Base-by-base conservation (phyloP, 129 eudicot genomes). In the Kitagawia praeruptora region DNA sequence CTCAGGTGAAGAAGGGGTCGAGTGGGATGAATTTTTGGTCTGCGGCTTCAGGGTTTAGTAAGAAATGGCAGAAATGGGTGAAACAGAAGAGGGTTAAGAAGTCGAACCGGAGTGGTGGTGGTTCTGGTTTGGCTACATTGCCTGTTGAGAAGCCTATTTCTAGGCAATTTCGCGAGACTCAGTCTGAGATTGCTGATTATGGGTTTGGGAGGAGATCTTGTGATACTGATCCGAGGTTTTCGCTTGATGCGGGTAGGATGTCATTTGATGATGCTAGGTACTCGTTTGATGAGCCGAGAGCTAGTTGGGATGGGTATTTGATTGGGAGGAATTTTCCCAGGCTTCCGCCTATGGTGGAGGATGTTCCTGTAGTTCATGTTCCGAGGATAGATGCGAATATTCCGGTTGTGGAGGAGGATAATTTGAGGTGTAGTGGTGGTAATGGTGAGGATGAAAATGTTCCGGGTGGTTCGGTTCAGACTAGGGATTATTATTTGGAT, bases 271-370 rank as follows among this genome's bases (percentile, higher is more conserved):
- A 89, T 80, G 87, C 91, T 45, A 83, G 98, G n/a, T 89, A 85
- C 58, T 94, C 98, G 18, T 88, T 91, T 74, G 98, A 94, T n/a
- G 92, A 94, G 83, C 98, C 97, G 75, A 84, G 98, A 58, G 98
- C 98, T 51, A 89, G 96, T 8, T 94, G 98, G 98, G 98, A 94
- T 61, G 98, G 98, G 4, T 83, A 91, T 47, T 25, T 91, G 75
- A 87, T 86, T 39, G 97, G 97, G 21, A 81, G 91, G 88, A 85
- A 79, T 4, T 88, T 91, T 72, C 87, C 97, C 6, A 84, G 92
- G 76, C 89, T 93, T 72, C 92, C 97, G 3, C 97, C 98, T 16
- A 93, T 91, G 97, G 88, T 93, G 42, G 98, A 91, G 54, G 96
- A 91, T 71, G 86, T 75, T 40, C 91, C 98, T 1, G 85, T 81